A percentile compares a stretch with the other conserved stretches of the same genome.
These are phyloP conservation scores for Coprinopsis cinerea DNA, from an alignment of 768 basidiomycete species.

Conservation along the genomic window DNA sequence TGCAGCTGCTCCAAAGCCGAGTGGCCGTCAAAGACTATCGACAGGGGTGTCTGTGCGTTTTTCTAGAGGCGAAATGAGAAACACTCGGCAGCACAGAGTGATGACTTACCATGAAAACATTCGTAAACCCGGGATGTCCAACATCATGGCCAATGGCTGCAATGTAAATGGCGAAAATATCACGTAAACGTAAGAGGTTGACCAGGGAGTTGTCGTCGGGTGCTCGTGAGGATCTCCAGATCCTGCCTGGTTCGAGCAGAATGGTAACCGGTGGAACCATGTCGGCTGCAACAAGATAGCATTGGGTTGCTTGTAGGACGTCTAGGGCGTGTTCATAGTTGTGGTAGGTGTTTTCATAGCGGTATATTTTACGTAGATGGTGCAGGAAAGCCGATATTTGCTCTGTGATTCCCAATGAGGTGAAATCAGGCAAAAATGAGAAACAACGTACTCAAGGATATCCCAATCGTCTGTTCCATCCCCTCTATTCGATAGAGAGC, in stretches of 20 bases:
- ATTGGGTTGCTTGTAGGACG: constrained; percentile 89
- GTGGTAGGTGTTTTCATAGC: constrained; percentile 90
- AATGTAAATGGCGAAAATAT: constrained; percentile 80
- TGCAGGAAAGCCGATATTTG: constrained; percentile 74
- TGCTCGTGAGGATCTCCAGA: constrained; percentile 31
- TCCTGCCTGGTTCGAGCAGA: constrained; percentile 46
- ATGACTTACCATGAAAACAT: constrained; percentile 81
- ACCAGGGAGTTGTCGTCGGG: constrained; percentile 34
- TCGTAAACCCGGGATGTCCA: constrained; percentile 92
- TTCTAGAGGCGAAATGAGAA: constrained; percentile 43
- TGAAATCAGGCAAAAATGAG: constrained; percentile 6
- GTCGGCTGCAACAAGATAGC: constrained; percentile 72
- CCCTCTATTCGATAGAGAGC: constrained; percentile 75
- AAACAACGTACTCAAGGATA: constrained; percentile 50
- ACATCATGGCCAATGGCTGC: constrained; percentile 98
- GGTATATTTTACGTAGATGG: constrained; percentile 89
- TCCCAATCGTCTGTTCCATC: constrained; percentile 50
- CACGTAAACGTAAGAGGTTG: constrained; percentile 52
- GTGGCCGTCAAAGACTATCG: constrained; percentile 81
- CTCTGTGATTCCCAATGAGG: constrained; percentile 34
- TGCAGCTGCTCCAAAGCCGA: constrained; percentile 94
- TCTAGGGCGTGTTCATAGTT: constrained; percentile 97
- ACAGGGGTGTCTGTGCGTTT: constrained; percentile 89
- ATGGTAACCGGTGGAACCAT: constrained; percentile 75
- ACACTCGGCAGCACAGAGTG: neutral